Conservation (phyloP, 768 basidiomycete genomes). For the Pholiota molesta region DNA sequence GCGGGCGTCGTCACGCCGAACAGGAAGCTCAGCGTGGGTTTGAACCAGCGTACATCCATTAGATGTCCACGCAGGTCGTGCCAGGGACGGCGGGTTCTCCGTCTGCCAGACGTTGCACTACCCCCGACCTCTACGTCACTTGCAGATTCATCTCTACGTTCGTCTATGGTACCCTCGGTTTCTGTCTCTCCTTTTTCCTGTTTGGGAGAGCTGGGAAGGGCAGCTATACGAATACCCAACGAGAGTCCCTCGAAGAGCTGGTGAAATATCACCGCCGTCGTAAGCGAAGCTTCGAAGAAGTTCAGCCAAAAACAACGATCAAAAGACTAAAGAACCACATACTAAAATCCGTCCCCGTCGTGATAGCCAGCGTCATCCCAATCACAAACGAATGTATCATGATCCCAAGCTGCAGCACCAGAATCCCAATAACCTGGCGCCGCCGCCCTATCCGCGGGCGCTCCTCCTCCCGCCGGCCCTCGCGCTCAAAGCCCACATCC, state of each 20-base stretch:
- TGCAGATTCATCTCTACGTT: not conserved
- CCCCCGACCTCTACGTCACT: slow-evolving; percentile 1
- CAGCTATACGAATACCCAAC: slow-evolving; percentile 78
- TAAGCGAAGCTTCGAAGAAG: slow-evolving; percentile 62
- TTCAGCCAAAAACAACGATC: not conserved
- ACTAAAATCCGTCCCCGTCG: slow-evolving; percentile 74
- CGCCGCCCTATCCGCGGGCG: slow-evolving; percentile 46
- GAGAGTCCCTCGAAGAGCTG: slow-evolving; percentile 83
- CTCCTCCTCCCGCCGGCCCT: not conserved
- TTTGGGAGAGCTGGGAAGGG: slow-evolving; percentile 48
- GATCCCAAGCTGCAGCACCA: slow-evolving; percentile 82
- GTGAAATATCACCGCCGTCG: slow-evolving; percentile 78
- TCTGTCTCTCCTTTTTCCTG: not conserved
- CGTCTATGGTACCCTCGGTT: not conserved
- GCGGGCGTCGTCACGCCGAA: slow-evolving; percentile 78
- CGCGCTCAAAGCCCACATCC: not conserved
- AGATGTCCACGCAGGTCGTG: not conserved
- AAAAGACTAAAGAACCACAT: slow-evolving; percentile 26
- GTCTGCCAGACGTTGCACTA: not conserved
- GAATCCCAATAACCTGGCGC: slow-evolving; percentile 73
- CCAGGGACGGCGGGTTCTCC: not conserved
- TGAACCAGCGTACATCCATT: slow-evolving; percentile 41
- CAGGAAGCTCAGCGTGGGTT: slow-evolving; percentile 55
- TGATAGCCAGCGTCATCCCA: slow-evolving; percentile 69
- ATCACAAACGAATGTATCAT: slow-evolving; percentile 86